Base-by-base conservation (phyloP, 139 green algal genomes). In the Spirogloea muscicola region DNA sequence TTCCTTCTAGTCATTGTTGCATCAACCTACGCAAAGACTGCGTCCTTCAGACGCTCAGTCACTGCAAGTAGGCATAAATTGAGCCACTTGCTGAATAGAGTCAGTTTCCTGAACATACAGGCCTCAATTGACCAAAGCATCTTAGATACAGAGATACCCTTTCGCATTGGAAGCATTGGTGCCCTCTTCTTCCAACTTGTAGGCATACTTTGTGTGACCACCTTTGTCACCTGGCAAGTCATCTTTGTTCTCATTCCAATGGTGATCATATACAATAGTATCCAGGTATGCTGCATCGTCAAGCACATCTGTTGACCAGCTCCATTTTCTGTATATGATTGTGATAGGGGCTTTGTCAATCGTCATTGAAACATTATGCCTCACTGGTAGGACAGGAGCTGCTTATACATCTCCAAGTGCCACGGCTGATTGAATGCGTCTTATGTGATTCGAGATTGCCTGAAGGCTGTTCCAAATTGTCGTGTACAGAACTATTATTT, bases 401-500 rank as follows among this genome's bases (percentile, higher is more conserved):
- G n/a, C n/a, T n/a, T n/a, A n/a, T n/a, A n/a, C n/a, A n/a, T n/a
- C n/a, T n/a, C n/a, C n/a, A n/a, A n/a, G n/a, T n/a, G n/a, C n/a
- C n/a, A n/a, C n/a, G n/a, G n/a, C n/a, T n/a, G n/a, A n/a, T n/a
- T n/a, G n/a, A n/a, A n/a, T n/a, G n/a, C n/a, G n/a, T n/a, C n/a
- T n/a, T n/a, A n/a, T n/a, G n/a, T n/a, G n/a, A n/a, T n/a, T n/a
- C n/a, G n/a, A n/a, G n/a, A n/a, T n/a, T n/a, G n/a, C n/a, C n/a
- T n/a, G n/a, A n/a, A n/a, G n/a, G n/a, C n/a, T n/a, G n/a, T n/a
- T n/a, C n/a, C n/a, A n/a, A n/a, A n/a, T n/a, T n/a, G n/a, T n/a
- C n/a, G n/a, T n/a, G n/a, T n/a, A n/a, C 80, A 83, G 76, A 10
- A 25, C 51, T 92, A 88, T 69, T 96, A 95, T 82, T 91, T 96